These are phyloP conservation scores for Hydrangea macrophylla DNA, from an alignment of 148 eudicot genomes.

Conservation along the genomic window DNA sequence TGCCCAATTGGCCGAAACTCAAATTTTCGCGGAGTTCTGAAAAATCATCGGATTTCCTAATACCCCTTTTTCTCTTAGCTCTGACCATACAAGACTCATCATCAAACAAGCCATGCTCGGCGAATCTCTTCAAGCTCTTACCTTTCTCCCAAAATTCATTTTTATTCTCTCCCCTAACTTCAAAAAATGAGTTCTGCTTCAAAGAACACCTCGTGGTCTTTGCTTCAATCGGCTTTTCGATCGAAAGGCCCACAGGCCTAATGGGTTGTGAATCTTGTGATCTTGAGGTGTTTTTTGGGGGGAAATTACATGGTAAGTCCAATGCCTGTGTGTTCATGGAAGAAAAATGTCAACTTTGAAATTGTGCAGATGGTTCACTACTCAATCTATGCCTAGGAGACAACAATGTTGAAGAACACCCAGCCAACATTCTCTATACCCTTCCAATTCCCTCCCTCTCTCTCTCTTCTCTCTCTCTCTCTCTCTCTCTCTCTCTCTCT, in stretches of 20 bases:
- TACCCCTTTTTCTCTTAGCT: conserved; percentile 60
- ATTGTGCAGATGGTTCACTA: conserved; percentile 70
- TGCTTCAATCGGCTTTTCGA: conserved; percentile 53
- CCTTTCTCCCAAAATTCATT: conserved; percentile 61
- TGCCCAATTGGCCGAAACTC: conserved; percentile 50
- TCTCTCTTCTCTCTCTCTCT: conserved; percentile 7
- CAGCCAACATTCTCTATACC: conserved; percentile 89
- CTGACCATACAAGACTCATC: conserved; percentile 38
- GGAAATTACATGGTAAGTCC: conserved; percentile 75
- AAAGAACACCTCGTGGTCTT: conserved; percentile 36
- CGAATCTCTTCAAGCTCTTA: conserved; percentile 64
- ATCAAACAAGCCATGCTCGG: conserved; percentile 34
- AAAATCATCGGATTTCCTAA: conserved; percentile 37
- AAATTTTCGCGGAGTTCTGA: conserved; percentile 18
- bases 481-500: conserved; percentile 15
- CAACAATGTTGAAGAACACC: conserved; percentile 83
- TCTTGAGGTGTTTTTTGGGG: conserved; percentile 47
- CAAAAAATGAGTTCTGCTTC: conserved; percentile 40
- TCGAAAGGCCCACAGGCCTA: conserved; percentile 54
- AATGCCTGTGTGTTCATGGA: conserved; percentile 96
- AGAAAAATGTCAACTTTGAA: conserved; percentile 74
- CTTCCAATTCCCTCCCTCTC: conserved; percentile 22
- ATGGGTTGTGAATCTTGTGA: conserved; percentile 45
- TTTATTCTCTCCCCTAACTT: conserved; percentile 45
- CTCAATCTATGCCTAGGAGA: conserved; percentile 86